Conservation (phyloP, 306 rosid species). For the Rubus parviflorus region DNA sequence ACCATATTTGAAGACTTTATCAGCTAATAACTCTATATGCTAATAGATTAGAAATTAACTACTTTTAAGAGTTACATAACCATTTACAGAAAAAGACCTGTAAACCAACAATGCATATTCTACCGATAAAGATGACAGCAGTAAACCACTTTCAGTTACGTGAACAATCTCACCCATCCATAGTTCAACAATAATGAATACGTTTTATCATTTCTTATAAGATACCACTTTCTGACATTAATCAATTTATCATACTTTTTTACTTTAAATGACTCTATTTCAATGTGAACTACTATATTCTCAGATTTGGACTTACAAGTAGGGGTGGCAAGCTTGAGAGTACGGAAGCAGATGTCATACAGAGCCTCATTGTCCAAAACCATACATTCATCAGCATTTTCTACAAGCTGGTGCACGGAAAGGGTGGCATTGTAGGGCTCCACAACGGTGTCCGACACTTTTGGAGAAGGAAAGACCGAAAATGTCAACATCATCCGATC, state of each 20-base stretch:
- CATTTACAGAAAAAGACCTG: background rate
- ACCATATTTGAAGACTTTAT: background rate
- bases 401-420: constrained; percentile 87
- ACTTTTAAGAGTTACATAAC: background rate
- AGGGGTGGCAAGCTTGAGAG: constrained; percentile 78
- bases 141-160: background rate
- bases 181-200: constrained; percentile 1
- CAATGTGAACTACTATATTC: background rate
- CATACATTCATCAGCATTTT: constrained; percentile 90
- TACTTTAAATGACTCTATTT: background rate
- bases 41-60: background rate
- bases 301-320: constrained; percentile 50
- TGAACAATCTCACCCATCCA: background rate
- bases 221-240: background rate
- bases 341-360: constrained; percentile 81
- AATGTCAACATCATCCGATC: constrained; percentile 61
- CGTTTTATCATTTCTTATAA: constrained; percentile 2
- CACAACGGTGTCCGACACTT: constrained; percentile 88
- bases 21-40: background rate
- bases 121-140: background rate
- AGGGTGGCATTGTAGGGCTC: constrained; percentile 91
- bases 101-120: constrained; percentile 22
- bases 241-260: background rate
- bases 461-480: constrained; percentile 78
- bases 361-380: constrained; percentile 88